phyloP scores from a whole-genome alignment of 1,284 basidiomycete species.

The Caloboletus inedulis region DNA sequence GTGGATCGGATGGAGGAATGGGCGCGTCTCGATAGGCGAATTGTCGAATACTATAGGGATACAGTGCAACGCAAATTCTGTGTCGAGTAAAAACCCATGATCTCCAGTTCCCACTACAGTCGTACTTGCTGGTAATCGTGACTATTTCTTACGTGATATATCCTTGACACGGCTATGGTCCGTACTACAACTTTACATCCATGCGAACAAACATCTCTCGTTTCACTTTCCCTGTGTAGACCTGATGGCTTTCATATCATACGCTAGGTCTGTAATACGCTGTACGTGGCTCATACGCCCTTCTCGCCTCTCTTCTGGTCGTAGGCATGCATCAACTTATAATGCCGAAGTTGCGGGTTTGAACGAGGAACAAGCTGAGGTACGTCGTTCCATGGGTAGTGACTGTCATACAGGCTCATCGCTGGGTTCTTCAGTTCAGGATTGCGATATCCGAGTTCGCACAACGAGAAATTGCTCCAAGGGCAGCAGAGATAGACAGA shows the following conservation, averaged over 20 bases:
- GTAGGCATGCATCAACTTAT: conserved; percentile 52
- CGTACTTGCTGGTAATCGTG: background rate
- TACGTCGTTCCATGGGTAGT: conserved; percentile 33
- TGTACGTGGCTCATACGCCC: background rate
- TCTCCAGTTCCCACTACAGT: no score
- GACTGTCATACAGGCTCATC: conserved; percentile 1
- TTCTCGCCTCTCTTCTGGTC: background rate
- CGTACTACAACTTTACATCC: background rate
- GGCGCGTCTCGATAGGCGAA: conserved; percentile 69
- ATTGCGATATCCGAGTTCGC: conserved; percentile 77
- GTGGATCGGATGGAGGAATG: conserved; percentile 72
- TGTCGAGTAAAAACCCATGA: conserved; percentile 37
- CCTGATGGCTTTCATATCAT: conserved; percentile 18
- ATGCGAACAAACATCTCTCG: background rate
- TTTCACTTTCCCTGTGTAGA: background rate
- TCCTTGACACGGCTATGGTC: conserved; percentile 19
- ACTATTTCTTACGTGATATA: conserved; percentile 17
- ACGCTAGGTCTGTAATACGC: conserved; percentile 9
- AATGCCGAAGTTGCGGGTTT: conserved; percentile 78
- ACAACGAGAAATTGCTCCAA: conserved; percentile 64
- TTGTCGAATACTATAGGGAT: conserved; percentile 51
- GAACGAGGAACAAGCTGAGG: conserved; percentile 80
- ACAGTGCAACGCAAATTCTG: conserved; percentile 37
- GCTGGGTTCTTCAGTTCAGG: conserved; percentile 57
- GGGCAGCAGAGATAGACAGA: conserved; percentile 81